These are phyloP conservation scores for Pythium pyrilobum DNA, from an alignment of 352 stramenopile species.

Conservation along the genomic window DNA sequence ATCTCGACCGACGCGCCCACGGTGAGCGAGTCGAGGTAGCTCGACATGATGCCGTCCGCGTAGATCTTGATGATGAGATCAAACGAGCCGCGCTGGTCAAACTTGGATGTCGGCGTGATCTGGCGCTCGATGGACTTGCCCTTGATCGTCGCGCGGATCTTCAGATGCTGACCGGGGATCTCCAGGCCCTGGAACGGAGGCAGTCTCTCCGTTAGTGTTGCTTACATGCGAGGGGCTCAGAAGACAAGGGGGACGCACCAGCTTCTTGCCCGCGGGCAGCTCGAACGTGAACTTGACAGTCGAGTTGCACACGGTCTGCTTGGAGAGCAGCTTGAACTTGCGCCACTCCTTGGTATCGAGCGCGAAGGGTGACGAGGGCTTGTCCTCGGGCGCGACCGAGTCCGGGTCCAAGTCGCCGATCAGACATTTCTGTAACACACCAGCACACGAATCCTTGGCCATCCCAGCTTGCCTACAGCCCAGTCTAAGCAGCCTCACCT, in stretches of 20 bases:
- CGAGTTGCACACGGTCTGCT: constrained; percentile 45
- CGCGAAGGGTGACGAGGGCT: constrained; percentile 28
- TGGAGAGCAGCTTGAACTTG: constrained; percentile 51
- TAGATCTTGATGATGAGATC: constrained; percentile 81
- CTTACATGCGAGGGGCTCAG: neutral
- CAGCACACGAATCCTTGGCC: neutral
- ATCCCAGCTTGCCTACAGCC: too few species aligned
- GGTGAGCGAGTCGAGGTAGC: constrained; percentile 48
- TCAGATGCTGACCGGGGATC: constrained; percentile 75
- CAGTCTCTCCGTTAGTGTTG: neutral
- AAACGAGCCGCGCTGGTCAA: constrained; percentile 56
- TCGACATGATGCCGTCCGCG: constrained; percentile 64
- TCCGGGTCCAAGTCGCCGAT: constrained; percentile 61
- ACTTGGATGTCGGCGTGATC: constrained; percentile 76
- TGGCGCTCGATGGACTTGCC: constrained; percentile 69
- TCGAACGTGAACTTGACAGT: constrained; percentile 79
- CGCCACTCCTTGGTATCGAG: constrained; percentile 65
- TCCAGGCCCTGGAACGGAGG: constrained; percentile 51
- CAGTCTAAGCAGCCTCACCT: constrained; percentile 22
- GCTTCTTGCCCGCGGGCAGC: constrained; percentile 48
- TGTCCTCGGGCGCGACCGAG: constrained; percentile 31
- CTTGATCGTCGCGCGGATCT: constrained; percentile 69
- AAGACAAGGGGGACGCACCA: constrained; percentile 26
- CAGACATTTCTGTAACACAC: constrained; percentile 55
- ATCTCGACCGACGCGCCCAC: constrained; percentile 68